phyloP scores from a whole-genome alignment of 305 asterid genomes.

The Ilex paraguariensis region DNA sequence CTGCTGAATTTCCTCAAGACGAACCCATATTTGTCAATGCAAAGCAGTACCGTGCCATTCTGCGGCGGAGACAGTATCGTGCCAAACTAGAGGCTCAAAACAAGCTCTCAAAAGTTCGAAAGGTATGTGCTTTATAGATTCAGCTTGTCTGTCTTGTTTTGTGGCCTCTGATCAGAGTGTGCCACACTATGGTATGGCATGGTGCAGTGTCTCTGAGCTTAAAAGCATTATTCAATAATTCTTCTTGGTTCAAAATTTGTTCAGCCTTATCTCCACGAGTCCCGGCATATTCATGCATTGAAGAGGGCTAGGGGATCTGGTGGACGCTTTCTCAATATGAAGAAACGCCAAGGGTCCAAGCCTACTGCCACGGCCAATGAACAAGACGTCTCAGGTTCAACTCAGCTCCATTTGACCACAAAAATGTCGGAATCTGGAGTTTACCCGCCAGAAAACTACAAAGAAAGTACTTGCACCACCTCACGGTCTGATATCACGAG shows the following conservation, averaged over 20 bases:
- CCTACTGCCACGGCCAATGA: slow-evolving; percentile 1
- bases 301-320: slow-evolving; percentile 41
- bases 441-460: too few species aligned
- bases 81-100: slow-evolving; percentile 31
- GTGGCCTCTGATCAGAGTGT: too few species aligned
- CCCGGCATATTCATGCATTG: slow-evolving; percentile 45
- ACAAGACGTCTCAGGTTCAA: background rate
- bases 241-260: background rate
- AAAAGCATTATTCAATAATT: too few species aligned
- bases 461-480: too few species aligned
- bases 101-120: slow-evolving; percentile 21
- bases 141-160: background rate
- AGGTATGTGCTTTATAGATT: slow-evolving; percentile 22
- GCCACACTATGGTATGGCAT: too few species aligned
- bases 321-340: slow-evolving; percentile 36
- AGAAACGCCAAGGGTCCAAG: slow-evolving; percentile 15
- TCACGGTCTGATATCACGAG: too few species aligned
- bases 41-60: slow-evolving; percentile 38
- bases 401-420: too few species aligned
- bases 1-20: slow-evolving; percentile 15
- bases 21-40: slow-evolving; percentile 38
- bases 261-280: slow-evolving; percentile 51
- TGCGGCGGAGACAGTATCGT: slow-evolving; percentile 39
- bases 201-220: too few species aligned
- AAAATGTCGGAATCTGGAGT: too few species aligned